Conservation (phyloP, 1,284 basidiomycete genomes). For the Cutaneotrichosporon spelunceum region DNA sequence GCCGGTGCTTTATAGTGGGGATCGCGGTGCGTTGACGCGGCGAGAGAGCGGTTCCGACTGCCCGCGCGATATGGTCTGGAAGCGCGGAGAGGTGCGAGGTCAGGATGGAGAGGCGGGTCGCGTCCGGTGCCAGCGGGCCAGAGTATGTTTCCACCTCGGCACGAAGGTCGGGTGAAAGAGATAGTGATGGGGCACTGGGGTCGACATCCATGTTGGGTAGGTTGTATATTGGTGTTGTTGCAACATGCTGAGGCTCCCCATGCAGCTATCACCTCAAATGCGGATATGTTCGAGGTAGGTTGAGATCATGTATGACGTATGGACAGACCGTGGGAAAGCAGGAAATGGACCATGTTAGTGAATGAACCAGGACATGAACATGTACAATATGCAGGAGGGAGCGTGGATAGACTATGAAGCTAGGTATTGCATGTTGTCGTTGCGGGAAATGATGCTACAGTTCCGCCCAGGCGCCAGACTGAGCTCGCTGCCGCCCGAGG, state of each 20-base stretch:
- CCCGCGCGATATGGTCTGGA: neutral
- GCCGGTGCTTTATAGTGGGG: slow-evolving; percentile 37
- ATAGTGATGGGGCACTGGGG: neutral
- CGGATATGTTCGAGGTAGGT: too few relatives aligned
- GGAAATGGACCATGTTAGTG: neutral
- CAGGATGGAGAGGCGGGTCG: slow-evolving; percentile 5
- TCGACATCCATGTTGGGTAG: neutral
- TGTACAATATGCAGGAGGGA: slow-evolving; percentile 1
- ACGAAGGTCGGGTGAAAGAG: slow-evolving; percentile 6
- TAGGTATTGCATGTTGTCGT: neutral
- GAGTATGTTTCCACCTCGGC: neutral
- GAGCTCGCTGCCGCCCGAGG: slow-evolving; percentile 17
- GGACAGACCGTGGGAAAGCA: neutral
- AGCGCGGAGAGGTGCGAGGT: neutral
- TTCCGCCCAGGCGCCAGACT: slow-evolving; percentile 26
- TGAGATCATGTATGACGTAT: neutral
- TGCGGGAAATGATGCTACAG: slow-evolving; percentile 8
- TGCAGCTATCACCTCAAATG: neutral
- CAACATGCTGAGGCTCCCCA: neutral
- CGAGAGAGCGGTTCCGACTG: neutral
- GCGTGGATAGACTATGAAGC: neutral
- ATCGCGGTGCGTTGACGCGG: slow-evolving; percentile 37
- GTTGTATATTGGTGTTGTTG: neutral
- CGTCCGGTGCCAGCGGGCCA: neutral
- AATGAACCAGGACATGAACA: neutral